Evolutionary conservation across 2,329 filamentous ascomycete species (phyloP).

Genomic region (Curvularia eragrostidis): DNA sequence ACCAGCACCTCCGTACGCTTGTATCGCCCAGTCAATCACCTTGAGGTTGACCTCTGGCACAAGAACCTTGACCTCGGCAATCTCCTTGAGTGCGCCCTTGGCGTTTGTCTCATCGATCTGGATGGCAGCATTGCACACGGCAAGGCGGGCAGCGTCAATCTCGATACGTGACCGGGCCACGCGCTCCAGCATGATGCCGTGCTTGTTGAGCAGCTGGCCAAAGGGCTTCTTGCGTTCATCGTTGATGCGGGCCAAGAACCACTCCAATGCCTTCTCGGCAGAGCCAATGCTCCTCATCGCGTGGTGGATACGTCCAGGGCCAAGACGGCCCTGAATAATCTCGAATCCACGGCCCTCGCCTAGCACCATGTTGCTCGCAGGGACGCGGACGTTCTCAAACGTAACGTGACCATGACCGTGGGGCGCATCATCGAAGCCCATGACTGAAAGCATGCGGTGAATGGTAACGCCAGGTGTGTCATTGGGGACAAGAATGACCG

Average conservation of each 20-base stretch:
- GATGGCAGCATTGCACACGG: constrained; percentile 93
- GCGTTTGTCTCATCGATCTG: constrained; percentile 90
- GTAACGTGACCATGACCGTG: constrained; percentile 94
- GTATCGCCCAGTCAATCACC: constrained; percentile 93
- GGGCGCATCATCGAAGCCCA: constrained; percentile 97
- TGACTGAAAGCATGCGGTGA: constrained; percentile 90
- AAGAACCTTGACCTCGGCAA: constrained; percentile 93
- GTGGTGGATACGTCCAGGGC: constrained; percentile 96
- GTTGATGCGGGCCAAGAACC: constrained; percentile 93
- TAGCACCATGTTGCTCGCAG: constrained; percentile 81
- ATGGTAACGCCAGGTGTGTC: constrained; percentile 86
- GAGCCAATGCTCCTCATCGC: constrained; percentile 95
- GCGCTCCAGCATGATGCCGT: constrained; percentile 95
- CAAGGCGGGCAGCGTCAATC: constrained; percentile 87
- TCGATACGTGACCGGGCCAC: constrained; percentile 91
- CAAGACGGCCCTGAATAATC: constrained; percentile 96
- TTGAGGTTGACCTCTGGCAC: constrained; percentile 81
- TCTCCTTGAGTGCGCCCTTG: constrained; percentile 89
- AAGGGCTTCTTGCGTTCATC: constrained; percentile 91
- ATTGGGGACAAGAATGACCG: constrained; percentile 86
- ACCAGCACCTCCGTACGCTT: constrained; percentile 89
- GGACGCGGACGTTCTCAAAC: constrained; percentile 90
- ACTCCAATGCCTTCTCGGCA: constrained; percentile 89
- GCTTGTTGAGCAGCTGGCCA: constrained; percentile 82
- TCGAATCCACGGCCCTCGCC: constrained; percentile 95